Evolutionary conservation across 73 alveolate genomes (phyloP).

Genomic region (Tetrahymena malaccensis): DNA sequence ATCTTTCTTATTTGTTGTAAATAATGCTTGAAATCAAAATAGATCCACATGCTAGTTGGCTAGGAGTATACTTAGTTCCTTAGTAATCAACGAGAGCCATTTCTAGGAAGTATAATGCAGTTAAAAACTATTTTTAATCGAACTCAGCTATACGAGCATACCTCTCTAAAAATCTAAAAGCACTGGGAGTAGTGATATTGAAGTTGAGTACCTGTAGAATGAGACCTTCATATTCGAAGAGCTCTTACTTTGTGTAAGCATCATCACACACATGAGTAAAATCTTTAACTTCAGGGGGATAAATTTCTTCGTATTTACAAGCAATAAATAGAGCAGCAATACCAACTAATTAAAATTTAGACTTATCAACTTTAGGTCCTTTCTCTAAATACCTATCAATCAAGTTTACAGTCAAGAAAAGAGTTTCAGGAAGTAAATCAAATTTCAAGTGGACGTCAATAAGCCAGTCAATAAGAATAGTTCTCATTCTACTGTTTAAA

Average conservation of each 20-base stretch:
- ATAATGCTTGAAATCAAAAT: not conserved
- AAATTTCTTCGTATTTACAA: conserved; percentile 44
- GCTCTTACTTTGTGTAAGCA: conserved; percentile 86
- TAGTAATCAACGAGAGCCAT: not conserved
- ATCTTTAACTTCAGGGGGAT: conserved; percentile 69
- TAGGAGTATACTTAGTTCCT: not conserved
- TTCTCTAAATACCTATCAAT: conserved; percentile 61
- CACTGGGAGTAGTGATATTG: conserved; percentile 61
- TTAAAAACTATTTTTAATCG: not conserved
- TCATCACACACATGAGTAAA: conserved; percentile 90
- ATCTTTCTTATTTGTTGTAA: not conserved
- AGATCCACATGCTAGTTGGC: not conserved
- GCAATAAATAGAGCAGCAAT: conserved; percentile 33
- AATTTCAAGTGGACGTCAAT: conserved; percentile 66
- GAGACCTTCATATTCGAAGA: conserved; percentile 77
- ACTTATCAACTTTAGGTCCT: conserved; percentile 1
- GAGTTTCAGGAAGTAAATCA: conserved; percentile 60
- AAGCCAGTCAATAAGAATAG: conserved; percentile 66
- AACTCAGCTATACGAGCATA: not conserved
- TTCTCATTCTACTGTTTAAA: conserved; percentile 62
- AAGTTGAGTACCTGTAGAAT: conserved; percentile 72
- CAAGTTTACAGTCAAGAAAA: conserved; percentile 51
- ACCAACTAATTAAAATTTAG: conserved; percentile 23
- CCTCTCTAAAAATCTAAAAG: conserved; percentile 52
- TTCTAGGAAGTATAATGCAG: not conserved